Evolutionary conservation across 139 green algal genomes (phyloP), one percentile per base, ranked within the genome.

Genomic region (Dunaliella sp.): DNA sequence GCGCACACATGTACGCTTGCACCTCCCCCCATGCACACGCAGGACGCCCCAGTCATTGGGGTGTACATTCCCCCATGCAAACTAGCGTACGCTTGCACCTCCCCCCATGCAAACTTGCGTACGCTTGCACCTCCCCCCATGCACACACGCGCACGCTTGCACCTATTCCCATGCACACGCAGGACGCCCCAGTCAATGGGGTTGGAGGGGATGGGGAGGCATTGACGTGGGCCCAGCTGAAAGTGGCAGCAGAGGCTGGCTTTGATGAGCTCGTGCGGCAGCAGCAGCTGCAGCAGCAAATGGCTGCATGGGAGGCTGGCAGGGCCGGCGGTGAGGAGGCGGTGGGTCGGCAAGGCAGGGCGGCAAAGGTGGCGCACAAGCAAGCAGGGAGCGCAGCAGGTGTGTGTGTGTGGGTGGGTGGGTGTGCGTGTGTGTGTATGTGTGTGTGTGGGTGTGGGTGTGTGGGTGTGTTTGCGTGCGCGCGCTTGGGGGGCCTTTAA

Each of bases 191-290:
- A 25, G 16, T 12, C 33, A 34, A 26, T 48, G 35, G 77, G 25
- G 28, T 85, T 59, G 58, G 3, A 26, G 32, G 36, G 0, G 80
- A 82, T 22, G 74, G 80, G 86, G 82, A 85, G 37, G 81, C 87
- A 0, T 82, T 94, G 58, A 92, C 89, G 0, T 94, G 91, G 91
- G 84, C 91, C 25, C 84, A 94, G 85, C 87, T 94, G 35, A 91
- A 90, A 36, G 35, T 93, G 36, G 91, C 91, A 38, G 91, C 91
- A 24, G 89, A 93, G 87, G 88, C 84, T 32, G 91, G 91, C 3
- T 94, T 94, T 89, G 91, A 94, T 38, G 88, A 92, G 87, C 87
- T 94, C 76, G 59, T 94, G 58, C 65, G 77, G 58, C 86, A 90
- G 85, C 82, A 90, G 87, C 86, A 89, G 82, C n/a, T 80, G 38